A percentile compares a stretch with the other conserved stretches of the same genome.
These are phyloP conservation scores for Alternaria solani DNA, from an alignment of 2,329 filamentous ascomycete genomes.

Conservation along the genomic window DNA sequence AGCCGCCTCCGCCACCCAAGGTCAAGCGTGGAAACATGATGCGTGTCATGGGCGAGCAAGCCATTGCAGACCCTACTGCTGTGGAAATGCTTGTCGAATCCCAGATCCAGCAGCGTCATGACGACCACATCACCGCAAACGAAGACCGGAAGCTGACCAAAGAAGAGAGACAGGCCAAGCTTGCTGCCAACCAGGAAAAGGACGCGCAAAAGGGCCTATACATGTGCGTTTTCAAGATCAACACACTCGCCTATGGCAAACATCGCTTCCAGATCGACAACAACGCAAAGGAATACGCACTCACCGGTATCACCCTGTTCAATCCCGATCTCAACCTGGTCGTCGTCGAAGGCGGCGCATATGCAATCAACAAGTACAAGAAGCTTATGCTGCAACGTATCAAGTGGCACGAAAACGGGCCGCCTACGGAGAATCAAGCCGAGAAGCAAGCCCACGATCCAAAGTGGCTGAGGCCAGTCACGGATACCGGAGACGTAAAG, in stretches of 20 bases:
- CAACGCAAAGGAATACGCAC: constrained; percentile 86
- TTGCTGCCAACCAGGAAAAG: constrained; percentile 81
- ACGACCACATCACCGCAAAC: constrained; percentile 80
- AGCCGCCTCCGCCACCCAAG: constrained; percentile 90
- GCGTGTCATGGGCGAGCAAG: constrained; percentile 91
- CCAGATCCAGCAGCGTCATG: constrained; percentile 86
- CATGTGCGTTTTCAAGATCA: constrained; percentile 87
- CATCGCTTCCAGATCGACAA: constrained; percentile 92
- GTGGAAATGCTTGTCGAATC: constrained; percentile 93
- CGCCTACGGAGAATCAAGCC: constrained; percentile 66
- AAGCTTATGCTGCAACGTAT: constrained; percentile 94
- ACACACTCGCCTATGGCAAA: constrained; percentile 87
- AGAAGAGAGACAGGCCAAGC: constrained; percentile 85
- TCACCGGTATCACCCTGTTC: constrained; percentile 91
- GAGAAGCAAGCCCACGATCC: constrained; percentile 69
- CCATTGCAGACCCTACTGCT: constrained; percentile 94
- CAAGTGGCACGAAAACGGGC: constrained; percentile 90
- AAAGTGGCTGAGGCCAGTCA: constrained; percentile 79
- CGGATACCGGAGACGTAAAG: constrained; percentile 79
- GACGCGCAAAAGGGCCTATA: constrained; percentile 88
- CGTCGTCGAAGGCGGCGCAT: constrained; percentile 87
- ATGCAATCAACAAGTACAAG: constrained; percentile 84
- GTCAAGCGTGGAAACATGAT: constrained; percentile 98
- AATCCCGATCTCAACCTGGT: constrained; percentile 89
- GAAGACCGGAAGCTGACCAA: constrained; percentile 87